These are phyloP conservation scores for Juglanconis juglandina DNA, from an alignment of 2,329 filamentous ascomycete species.

Conservation along the genomic window DNA sequence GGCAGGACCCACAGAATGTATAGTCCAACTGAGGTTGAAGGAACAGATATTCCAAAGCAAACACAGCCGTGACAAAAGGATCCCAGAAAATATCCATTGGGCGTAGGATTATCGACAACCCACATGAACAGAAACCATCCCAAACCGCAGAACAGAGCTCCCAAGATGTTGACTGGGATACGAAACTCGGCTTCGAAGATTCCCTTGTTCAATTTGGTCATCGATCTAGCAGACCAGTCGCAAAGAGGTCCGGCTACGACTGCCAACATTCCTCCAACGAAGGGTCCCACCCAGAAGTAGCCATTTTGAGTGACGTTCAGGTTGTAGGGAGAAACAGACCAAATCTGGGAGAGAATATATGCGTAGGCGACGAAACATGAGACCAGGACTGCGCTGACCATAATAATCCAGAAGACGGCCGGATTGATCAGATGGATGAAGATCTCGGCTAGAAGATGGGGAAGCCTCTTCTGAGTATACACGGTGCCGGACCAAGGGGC, in stretches of 20 bases:
- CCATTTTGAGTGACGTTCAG: conserved; percentile 38
- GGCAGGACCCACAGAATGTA: conserved; percentile 29
- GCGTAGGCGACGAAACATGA: conserved; percentile 19
- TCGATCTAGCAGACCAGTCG: conserved; percentile 20
- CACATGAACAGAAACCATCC: conserved; percentile 23
- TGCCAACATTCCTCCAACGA: conserved; percentile 38
- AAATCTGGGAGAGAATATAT: conserved; percentile 22
- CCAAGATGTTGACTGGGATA: conserved; percentile 20
- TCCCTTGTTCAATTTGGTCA: conserved; percentile 16
- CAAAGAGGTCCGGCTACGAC: conserved; percentile 24
- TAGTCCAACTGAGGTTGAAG: conserved; percentile 24
- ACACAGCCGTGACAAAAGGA: conserved; percentile 19
- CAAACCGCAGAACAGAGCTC: conserved; percentile 15
- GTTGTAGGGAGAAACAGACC: conserved; percentile 24
- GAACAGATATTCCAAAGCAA: conserved; percentile 21
- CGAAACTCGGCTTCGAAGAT: conserved; percentile 24
- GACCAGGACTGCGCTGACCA: conserved; percentile 22
- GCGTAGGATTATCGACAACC: conserved; percentile 17
- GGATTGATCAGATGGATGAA: conserved; percentile 21
- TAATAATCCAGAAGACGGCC: conserved; percentile 22
- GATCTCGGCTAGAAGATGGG: conserved; percentile 18
- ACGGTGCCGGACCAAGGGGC: background rate
- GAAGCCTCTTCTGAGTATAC: conserved; percentile 18
- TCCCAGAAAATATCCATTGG: conserved; percentile 18
- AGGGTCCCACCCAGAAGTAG: conserved; percentile 39